Conservation (phyloP, 1,284 basidiomycete genomes). For the Sporisorium reilianum region DNA sequence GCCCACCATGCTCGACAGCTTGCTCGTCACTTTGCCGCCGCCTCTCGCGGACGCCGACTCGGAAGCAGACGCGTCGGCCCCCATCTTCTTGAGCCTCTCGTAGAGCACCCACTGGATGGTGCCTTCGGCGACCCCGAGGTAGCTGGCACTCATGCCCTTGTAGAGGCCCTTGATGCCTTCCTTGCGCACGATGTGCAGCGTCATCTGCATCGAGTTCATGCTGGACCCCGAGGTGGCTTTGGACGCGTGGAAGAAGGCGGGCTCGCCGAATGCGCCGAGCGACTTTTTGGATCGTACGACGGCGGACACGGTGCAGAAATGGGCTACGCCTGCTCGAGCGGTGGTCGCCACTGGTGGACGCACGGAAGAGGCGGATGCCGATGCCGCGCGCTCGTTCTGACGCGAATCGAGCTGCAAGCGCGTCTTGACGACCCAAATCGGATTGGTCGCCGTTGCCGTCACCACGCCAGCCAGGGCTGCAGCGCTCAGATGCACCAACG, state of each 20-base stretch:
- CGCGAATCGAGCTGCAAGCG: conserved; percentile 79
- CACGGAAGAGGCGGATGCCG: background rate
- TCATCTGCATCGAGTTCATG: conserved; percentile 75
- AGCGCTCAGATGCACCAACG: conserved; percentile 84
- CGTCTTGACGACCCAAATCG: conserved; percentile 99
- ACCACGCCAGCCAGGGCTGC: conserved; percentile 84
- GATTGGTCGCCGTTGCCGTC: conserved; percentile 92
- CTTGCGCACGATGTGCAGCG: conserved; percentile 80
- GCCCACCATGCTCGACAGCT: conserved; percentile 79
- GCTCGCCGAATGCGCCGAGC: conserved; percentile 37
- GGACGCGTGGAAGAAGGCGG: conserved; percentile 52
- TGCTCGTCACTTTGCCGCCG: background rate
- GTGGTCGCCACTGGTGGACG: background rate
- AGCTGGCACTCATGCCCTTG: conserved; percentile 92
- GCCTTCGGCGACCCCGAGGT: conserved; percentile 94
- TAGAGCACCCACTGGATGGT: conserved; percentile 99
- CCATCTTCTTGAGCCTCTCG: conserved; percentile 79
- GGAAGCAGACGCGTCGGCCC: background rate
- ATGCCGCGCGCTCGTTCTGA: conserved; percentile 22
- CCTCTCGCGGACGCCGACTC: background rate
- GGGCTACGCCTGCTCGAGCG: conserved; percentile 4
- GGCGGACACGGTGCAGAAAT: conserved; percentile 23
- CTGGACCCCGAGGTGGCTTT: conserved; percentile 60
- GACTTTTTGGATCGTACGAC: conserved; percentile 19
- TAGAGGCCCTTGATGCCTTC: conserved; percentile 92